Percentiles rank a stretch among this genome's conserved stretches.
Evolutionary conservation across 2,329 filamentous ascomycete species (phyloP).

Genomic region (Dichotomopilus funicola): DNA sequence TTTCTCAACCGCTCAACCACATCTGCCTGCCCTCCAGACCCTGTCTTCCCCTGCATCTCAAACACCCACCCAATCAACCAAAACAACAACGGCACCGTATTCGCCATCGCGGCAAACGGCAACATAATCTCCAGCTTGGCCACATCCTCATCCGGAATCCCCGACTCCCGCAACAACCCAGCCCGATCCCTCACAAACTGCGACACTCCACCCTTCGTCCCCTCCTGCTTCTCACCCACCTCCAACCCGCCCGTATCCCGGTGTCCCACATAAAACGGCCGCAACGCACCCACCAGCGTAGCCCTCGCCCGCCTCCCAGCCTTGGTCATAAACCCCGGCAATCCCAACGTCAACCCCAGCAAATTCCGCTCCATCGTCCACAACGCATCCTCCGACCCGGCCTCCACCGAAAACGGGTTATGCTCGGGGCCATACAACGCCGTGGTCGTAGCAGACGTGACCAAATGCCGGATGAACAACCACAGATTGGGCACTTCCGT

Average conservation of each 20-base stretch:
- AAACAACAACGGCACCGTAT: slow-evolving; percentile 18
- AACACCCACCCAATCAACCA: slow-evolving; percentile 20
- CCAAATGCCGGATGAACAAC: slow-evolving; percentile 5
- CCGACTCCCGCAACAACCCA: slow-evolving; percentile 1
- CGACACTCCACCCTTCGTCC: not conserved
- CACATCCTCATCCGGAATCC: slow-evolving; percentile 12
- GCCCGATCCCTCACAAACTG: slow-evolving; percentile 14
- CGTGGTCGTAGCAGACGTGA: not conserved
- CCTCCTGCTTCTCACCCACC: too few relatives aligned
- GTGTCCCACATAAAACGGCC: slow-evolving; percentile 25
- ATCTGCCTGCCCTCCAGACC: not conserved
- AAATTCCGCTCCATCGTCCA: slow-evolving; percentile 39
- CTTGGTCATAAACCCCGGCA: slow-evolving; percentile 29
- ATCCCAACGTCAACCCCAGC: slow-evolving; percentile 31
- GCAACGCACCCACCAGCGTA: slow-evolving; percentile 29
- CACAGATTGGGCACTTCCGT: slow-evolving; percentile 7
- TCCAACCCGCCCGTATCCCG: not conserved
- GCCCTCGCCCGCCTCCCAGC: slow-evolving; percentile 34
- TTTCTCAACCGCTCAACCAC: slow-evolving; percentile 21
- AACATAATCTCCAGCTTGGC: slow-evolving; percentile 15
- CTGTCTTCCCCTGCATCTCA: not conserved
- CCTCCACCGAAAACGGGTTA: slow-evolving; percentile 8
- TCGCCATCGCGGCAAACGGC: slow-evolving; percentile 16
- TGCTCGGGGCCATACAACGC: slow-evolving; percentile 10
- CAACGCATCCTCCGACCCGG: slow-evolving; percentile 1